A percentile compares a stretch with the other conserved stretches of the same genome.
Conservation (phyloP, 495 filamentous ascomycete genomes). For the Neurospora terricola region DNA sequence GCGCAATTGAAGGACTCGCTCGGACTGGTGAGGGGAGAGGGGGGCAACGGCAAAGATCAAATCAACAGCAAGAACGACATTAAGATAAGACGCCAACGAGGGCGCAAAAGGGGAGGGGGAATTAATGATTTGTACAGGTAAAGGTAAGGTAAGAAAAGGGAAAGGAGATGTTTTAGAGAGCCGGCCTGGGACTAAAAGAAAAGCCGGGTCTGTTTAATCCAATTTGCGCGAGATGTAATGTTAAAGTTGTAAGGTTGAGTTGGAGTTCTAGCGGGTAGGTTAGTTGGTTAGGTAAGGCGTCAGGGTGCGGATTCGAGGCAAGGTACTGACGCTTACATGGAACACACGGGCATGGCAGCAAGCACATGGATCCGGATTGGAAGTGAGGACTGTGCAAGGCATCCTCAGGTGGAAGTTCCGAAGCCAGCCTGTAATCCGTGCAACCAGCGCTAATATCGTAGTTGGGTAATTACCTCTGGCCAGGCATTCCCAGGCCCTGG, state of each 20-base stretch:
- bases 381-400: not conserved
- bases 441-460: not conserved
- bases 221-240: not conserved
- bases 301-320: not conserved
- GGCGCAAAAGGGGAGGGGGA: not conserved
- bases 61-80: not conserved
- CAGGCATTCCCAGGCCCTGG: not conserved
- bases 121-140: constrained; percentile 1
- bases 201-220: not conserved
- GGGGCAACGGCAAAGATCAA: not conserved
- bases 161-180: not conserved
- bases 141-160: not conserved
- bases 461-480: not conserved
- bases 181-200: not conserved
- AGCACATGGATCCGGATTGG: not conserved
- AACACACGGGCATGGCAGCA: not conserved
- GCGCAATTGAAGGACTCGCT: not conserved
- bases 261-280: not conserved
- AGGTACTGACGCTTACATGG: not conserved
- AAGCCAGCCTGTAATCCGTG: not conserved
- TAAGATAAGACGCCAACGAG: not conserved
- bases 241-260: not conserved
- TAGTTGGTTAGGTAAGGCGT: not conserved
- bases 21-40: not conserved
- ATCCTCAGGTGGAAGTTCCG: not conserved